Percentiles rank a stretch among this genome's conserved stretches.
Conservation (phyloP, 345 rosid species). For the Brassica rapa region DNA sequence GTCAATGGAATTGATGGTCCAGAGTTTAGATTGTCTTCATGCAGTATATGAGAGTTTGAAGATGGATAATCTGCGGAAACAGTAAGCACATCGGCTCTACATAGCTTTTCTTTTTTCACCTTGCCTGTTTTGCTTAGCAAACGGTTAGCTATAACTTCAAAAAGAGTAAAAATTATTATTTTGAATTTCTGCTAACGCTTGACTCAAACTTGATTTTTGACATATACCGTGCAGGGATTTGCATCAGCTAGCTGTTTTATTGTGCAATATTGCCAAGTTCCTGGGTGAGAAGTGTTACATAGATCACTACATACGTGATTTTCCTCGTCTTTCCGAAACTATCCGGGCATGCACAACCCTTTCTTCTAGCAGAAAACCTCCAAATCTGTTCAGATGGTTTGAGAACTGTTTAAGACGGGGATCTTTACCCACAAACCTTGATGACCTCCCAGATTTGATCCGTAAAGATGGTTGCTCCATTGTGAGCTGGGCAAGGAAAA, state of each 20-base stretch:
- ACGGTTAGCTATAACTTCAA: neutral
- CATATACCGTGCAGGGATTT: constrained; percentile 62
- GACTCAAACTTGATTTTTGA: constrained; percentile 22
- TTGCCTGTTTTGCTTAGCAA: constrained; percentile 6
- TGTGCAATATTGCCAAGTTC: constrained; percentile 67
- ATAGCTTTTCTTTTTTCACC: neutral
- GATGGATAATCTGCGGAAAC: constrained; percentile 82
- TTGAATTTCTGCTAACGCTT: neutral
- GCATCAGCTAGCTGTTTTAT: constrained; percentile 70
- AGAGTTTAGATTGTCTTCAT: constrained; percentile 76
- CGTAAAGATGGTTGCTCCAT: constrained; percentile 65
- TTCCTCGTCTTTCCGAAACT: constrained; percentile 62
- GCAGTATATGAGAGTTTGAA: constrained; percentile 93
- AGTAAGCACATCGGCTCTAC: constrained; percentile 53
- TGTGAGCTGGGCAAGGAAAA: constrained; percentile 79
- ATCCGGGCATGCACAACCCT: constrained; percentile 34
- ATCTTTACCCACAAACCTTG: constrained; percentile 49
- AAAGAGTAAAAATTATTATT: no score
- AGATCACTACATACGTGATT: constrained; percentile 92
- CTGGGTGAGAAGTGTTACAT: constrained; percentile 73
- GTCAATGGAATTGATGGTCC: constrained; percentile 52
- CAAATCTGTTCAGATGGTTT: constrained; percentile 86
- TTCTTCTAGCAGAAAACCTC: constrained; percentile 59
- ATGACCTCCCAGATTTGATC: constrained; percentile 77
- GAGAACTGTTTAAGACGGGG: constrained; percentile 75